A percentile compares a stretch with the other conserved stretches of the same genome.
Conservation (phyloP, 805 yeast species). For the Yamadazyma endophytica region DNA sequence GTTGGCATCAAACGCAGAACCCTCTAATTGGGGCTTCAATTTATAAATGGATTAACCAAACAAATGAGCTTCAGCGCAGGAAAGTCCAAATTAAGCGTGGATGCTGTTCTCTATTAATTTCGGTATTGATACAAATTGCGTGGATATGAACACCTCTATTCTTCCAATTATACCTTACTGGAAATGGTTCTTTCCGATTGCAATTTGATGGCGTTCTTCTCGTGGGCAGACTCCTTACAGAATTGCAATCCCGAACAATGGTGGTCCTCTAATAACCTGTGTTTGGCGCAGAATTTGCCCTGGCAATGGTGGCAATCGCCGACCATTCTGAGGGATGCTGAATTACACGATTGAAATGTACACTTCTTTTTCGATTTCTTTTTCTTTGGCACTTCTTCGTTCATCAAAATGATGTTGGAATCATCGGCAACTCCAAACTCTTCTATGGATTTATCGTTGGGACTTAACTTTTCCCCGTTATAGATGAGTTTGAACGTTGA, state of each 20-base stretch:
- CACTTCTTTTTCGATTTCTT: slow-evolving; percentile 42
- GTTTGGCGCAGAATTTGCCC: slow-evolving; percentile 84
- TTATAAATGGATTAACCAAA: no score
- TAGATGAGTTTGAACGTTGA: slow-evolving; percentile 34
- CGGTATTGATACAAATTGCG: no score
- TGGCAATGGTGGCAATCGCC: slow-evolving; percentile 85
- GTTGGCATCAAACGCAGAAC: not conserved
- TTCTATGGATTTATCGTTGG: slow-evolving; percentile 15
- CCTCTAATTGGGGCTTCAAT: not conserved
- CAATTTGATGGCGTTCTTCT: slow-evolving; percentile 76
- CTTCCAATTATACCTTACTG: slow-evolving; percentile 20
- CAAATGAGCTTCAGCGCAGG: no score
- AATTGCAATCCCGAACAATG: slow-evolving; percentile 69
- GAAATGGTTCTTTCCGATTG: slow-evolving; percentile 78
- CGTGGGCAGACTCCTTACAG: slow-evolving; percentile 81
- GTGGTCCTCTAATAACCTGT: slow-evolving; percentile 83
- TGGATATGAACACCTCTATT: not conserved
- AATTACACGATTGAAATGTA: slow-evolving; percentile 54
- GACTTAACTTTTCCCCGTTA: slow-evolving; percentile 37
- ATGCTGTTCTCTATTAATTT: no score
- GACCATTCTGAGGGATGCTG: slow-evolving; percentile 62
- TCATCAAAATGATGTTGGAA: slow-evolving; percentile 15
- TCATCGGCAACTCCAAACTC: slow-evolving; percentile 15
- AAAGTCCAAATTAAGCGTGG: no score
- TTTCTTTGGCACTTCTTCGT: slow-evolving; percentile 11